These are phyloP conservation scores for Prunus salicina DNA, from an alignment of 306 rosid genomes.

Conservation along the genomic window DNA sequence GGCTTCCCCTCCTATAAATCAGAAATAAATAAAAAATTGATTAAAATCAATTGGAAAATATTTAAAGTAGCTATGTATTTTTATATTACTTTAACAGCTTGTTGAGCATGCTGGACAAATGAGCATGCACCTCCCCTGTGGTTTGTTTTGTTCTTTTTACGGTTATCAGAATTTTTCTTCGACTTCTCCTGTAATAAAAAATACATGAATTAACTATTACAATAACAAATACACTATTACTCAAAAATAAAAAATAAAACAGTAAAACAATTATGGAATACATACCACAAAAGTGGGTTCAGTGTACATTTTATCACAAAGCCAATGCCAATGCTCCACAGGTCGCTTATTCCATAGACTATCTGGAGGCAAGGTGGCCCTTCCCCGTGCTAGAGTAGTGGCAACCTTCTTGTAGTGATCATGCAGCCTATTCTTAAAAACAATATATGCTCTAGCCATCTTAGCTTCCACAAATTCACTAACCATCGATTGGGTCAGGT, in stretches of 20 bases:
- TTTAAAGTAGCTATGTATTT: too few relatives aligned
- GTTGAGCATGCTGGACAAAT: neutral
- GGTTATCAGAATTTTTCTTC: too few relatives aligned
- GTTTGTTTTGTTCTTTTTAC: too few relatives aligned
- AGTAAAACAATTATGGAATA: too few relatives aligned
- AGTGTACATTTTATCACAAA: neutral
- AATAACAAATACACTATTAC: too few relatives aligned
- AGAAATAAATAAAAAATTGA: too few relatives aligned
- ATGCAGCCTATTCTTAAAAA: neutral
- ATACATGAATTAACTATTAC: too few relatives aligned
- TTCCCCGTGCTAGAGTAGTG: neutral
- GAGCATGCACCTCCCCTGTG: neutral
- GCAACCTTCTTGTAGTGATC: neutral
- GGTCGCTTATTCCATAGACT: neutral
- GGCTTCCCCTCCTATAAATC: neutral
- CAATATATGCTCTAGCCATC: too few relatives aligned
- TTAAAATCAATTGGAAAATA: neutral
- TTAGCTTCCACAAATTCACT: too few relatives aligned
- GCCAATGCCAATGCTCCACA: neutral
- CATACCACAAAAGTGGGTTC: neutral
- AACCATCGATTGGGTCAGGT: too few relatives aligned
- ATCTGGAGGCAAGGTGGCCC: neutral
- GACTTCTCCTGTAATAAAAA: too few relatives aligned
- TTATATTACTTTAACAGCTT: neutral
- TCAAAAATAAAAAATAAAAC: too few relatives aligned